Conservation (phyloP, 129 eudicot species). For the Arctium minus region DNA sequence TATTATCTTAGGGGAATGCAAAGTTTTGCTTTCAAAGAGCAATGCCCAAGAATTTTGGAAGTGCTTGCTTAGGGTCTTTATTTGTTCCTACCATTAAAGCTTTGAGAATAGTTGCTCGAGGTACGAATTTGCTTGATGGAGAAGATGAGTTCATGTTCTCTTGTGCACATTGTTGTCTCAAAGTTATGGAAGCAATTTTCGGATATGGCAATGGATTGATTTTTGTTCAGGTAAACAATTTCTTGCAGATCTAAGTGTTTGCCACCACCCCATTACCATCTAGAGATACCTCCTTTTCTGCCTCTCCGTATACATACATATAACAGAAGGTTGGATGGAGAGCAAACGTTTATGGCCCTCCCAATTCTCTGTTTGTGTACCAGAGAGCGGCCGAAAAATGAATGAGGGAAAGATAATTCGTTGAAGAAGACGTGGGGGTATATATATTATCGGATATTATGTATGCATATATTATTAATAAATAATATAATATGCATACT, state of each 20-base stretch:
- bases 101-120: conserved; percentile 59
- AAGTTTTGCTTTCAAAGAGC: conserved; percentile 76
- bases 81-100: conserved; percentile 80
- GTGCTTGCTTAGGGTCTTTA: conserved; percentile 75
- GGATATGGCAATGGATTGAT: conserved; percentile 79
- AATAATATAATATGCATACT: too few species aligned
- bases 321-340: too few species aligned
- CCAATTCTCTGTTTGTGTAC: too few species aligned
- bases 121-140: conserved; percentile 52
- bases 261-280: background rate
- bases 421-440: too few species aligned
- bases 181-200: conserved; percentile 65
- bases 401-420: too few species aligned
- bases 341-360: too few species aligned
- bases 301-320: too few species aligned
- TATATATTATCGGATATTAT: too few species aligned
- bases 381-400: too few species aligned
- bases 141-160: conserved; percentile 43
- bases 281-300: too few species aligned
- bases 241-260: too few species aligned
- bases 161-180: conserved; percentile 74
- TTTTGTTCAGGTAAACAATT: conserved; percentile 56
- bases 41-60: conserved; percentile 60
- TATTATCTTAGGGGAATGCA: conserved; percentile 80
- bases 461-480: too few species aligned